These are phyloP conservation scores for Termitomyces sp. DNA, from an alignment of 768 basidiomycete species.

Conservation along the genomic window DNA sequence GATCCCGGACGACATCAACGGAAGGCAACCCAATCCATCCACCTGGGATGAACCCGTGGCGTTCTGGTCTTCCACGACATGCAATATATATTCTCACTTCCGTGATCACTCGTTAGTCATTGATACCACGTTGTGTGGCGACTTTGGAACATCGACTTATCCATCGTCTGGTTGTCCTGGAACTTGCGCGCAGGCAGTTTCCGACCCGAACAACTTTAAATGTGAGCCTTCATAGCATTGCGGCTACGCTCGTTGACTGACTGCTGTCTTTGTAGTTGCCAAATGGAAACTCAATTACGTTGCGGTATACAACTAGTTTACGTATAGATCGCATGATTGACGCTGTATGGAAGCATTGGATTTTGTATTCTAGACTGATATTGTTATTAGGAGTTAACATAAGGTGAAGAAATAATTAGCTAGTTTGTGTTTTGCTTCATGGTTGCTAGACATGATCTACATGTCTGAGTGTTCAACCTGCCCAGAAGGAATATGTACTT, in stretches of 20 bases:
- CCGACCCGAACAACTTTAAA: slow-evolving; percentile 50
- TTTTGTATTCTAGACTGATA: background rate
- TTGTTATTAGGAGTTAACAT: background rate
- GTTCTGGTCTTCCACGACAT: slow-evolving; percentile 40
- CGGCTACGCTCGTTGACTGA: background rate
- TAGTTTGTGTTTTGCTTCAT: background rate
- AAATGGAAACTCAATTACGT: slow-evolving; percentile 54
- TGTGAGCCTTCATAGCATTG: slow-evolving; percentile 17
- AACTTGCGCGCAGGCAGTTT: slow-evolving; percentile 41
- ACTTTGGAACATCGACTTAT: slow-evolving; percentile 35
- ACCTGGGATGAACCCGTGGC: slow-evolving; percentile 50
- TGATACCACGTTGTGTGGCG: slow-evolving; percentile 43
- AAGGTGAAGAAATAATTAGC: background rate
- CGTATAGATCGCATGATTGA: background rate
- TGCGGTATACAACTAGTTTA: slow-evolving; percentile 18
- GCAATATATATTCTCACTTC: slow-evolving; percentile 46
- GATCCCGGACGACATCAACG: slow-evolving; percentile 47
- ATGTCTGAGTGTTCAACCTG: too few species aligned
- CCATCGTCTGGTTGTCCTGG: slow-evolving; percentile 33
- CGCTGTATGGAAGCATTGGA: background rate
- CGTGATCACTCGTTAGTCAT: slow-evolving; percentile 44
- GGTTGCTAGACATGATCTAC: background rate
- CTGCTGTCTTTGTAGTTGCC: slow-evolving; percentile 30
- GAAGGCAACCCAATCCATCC: slow-evolving; percentile 36
- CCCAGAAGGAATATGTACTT: too few species aligned